These are phyloP conservation scores for Aspergillus asperescens DNA, from an alignment of 495 filamentous ascomycete genomes.

Conservation along the genomic window DNA sequence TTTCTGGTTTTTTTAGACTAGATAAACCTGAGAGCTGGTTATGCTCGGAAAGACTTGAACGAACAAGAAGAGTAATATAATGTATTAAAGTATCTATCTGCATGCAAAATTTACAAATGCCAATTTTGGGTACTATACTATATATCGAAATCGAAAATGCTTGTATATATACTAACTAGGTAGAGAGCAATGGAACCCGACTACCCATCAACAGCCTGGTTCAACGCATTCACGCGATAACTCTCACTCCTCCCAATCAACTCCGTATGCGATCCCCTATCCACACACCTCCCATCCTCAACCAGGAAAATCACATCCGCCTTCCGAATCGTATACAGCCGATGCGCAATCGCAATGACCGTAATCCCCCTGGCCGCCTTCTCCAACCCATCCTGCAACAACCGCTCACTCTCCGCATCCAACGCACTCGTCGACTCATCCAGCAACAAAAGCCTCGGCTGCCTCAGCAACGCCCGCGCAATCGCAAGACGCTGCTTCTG, in stretches of 20 bases:
- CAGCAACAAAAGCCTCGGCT: constrained; percentile 61
- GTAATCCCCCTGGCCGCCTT: constrained; percentile 63
- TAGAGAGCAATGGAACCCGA: too few relatives aligned
- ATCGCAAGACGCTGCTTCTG: constrained; percentile 75
- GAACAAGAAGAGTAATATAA: not conserved
- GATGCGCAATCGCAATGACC: constrained; percentile 69
- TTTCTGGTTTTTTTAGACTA: too few relatives aligned
- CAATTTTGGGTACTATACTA: not conserved
- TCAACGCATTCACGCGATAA: constrained; percentile 51
- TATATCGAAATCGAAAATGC: not conserved
- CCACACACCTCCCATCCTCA: constrained; percentile 59
- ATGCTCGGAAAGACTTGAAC: too few relatives aligned
- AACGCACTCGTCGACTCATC: constrained; percentile 73
- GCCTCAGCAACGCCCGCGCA: constrained; percentile 64
- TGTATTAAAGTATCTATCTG: constrained; percentile 4
- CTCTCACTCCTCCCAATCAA: constrained; percentile 54
- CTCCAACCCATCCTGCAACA: constrained; percentile 64
- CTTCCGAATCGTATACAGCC: constrained; percentile 66
- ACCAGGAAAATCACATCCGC: constrained; percentile 72
- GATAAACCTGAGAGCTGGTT: too few relatives aligned
- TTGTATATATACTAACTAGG: not conserved
- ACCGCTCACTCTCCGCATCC: constrained; percentile 64
- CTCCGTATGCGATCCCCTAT: constrained; percentile 63
- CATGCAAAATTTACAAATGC: not conserved
- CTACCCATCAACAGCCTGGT: constrained; percentile 20